Evolutionary conservation across 1,139 yeast genomes (phyloP).

Genomic region (Pichia inconspicua): DNA sequence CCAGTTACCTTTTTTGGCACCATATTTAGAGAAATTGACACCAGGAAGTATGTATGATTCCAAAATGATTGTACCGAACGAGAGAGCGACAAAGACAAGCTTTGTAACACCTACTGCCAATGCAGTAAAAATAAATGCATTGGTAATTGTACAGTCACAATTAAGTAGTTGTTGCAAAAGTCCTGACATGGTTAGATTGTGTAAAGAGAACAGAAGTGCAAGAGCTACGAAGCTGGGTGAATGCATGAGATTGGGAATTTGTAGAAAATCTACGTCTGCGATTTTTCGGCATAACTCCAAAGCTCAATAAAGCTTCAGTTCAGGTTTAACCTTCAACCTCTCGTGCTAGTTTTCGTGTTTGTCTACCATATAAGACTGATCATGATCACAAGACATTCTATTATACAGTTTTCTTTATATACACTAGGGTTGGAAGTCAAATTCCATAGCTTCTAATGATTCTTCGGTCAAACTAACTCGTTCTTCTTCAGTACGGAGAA

Average conservation of each 20-base stretch:
- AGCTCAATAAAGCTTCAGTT: too few species aligned
- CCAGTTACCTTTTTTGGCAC: constrained; percentile 63
- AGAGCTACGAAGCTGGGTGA: too few species aligned
- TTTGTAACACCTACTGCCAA: constrained; percentile 46
- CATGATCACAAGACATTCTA: background rate
- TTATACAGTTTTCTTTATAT: background rate
- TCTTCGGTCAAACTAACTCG: constrained; percentile 25
- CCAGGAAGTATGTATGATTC: constrained; percentile 63
- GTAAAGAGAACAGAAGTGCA: too few species aligned
- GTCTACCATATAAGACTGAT: too few species aligned
- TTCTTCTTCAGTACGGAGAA: constrained; percentile 22
- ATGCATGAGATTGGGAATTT: too few species aligned
- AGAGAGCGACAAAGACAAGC: constrained; percentile 34
- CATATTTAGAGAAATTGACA: constrained; percentile 58
- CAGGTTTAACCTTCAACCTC: too few species aligned
- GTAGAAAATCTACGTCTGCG: background rate
- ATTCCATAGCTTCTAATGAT: constrained; percentile 25
- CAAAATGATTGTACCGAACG: constrained; percentile 36
- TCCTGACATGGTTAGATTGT: background rate
- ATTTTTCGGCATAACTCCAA: background rate
- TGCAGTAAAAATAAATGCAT: constrained; percentile 30
- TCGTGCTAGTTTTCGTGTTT: too few species aligned
- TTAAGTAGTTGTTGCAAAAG: background rate
- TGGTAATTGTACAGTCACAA: constrained; percentile 10
- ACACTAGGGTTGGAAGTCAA: constrained; percentile 7